Evolutionary conservation across 2,329 filamentous ascomycete species (phyloP).

Genomic region (Fusarium burgessii): DNA sequence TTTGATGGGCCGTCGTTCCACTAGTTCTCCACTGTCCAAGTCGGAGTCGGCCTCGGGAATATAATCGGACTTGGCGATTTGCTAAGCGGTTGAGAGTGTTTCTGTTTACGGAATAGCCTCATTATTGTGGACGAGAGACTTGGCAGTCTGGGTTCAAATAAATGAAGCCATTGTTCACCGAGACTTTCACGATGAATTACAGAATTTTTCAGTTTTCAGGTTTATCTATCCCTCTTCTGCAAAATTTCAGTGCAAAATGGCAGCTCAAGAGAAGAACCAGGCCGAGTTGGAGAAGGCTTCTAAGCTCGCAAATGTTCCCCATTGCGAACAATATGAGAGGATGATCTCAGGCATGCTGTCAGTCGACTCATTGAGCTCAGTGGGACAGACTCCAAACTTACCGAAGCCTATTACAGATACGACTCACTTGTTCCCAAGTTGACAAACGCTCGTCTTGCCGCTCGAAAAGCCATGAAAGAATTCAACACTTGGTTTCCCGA

Average conservation of each 20-base stretch:
- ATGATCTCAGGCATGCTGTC: constrained; percentile 74
- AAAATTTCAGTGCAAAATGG: background rate
- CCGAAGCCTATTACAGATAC: constrained; percentile 52
- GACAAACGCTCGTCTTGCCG: constrained; percentile 58
- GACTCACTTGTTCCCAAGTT: constrained; percentile 59
- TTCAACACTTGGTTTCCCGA: constrained; percentile 65
- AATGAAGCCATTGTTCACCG: background rate
- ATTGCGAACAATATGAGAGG: constrained; percentile 71
- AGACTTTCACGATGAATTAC: accelerated
- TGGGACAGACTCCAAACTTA: accelerated
- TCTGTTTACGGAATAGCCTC: constrained; percentile 25
- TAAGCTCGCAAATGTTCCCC: constrained; percentile 62
- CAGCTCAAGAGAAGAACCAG: constrained; percentile 18
- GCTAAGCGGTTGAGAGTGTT: constrained; percentile 10
- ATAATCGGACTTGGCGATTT: constrained; percentile 2
- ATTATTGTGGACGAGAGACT: background rate
- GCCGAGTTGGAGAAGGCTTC: constrained; percentile 32
- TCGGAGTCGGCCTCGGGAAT: constrained; percentile 14
- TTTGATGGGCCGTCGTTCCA: constrained; percentile 8
- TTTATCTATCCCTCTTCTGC: accelerated
- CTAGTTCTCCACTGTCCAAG: background rate
- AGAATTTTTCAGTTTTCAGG: accelerated
- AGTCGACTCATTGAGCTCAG: background rate
- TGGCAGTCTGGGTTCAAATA: background rate
- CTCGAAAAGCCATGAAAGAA: constrained; percentile 62